Conservation (phyloP, 805 yeast genomes). For the Blastobotrys terrestris region DNA sequence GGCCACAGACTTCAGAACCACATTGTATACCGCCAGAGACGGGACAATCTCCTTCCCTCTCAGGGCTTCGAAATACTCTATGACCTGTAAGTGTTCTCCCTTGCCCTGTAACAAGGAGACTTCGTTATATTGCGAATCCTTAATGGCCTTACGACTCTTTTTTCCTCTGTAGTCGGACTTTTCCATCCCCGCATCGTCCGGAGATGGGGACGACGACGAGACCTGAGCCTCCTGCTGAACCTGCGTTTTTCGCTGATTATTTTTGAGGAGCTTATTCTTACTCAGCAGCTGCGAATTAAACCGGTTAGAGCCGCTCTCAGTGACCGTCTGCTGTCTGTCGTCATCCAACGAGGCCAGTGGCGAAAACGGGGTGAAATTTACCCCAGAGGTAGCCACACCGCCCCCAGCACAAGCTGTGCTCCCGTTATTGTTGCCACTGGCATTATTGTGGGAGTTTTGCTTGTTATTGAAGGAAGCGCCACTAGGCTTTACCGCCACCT, state of each 20-base stretch:
- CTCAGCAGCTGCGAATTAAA: conserved; percentile 1
- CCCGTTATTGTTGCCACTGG: not conserved
- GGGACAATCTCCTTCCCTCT: not conserved
- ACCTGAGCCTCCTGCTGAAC: not conserved
- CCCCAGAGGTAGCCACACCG: conserved; percentile 13
- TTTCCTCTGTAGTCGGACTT: not conserved
- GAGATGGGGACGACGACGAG: not conserved
- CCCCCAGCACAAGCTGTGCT: conserved; percentile 11
- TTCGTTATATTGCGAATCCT: not conserved
- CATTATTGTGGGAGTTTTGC: conserved; percentile 5
- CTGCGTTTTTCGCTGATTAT: too few relatives aligned
- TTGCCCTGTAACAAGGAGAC: not conserved
- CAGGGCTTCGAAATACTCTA: conserved; percentile 2
- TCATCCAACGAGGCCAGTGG: conserved; percentile 21
- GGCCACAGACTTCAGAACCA: not conserved
- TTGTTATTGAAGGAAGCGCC: conserved; percentile 3
- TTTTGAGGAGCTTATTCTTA: not conserved
- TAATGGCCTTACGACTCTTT: not conserved
- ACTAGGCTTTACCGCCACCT: conserved; percentile 22
- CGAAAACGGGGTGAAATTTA: conserved; percentile 15
- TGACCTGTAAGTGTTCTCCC: not conserved
- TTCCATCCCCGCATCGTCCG: conserved; percentile 8
- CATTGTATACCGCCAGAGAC: not conserved
- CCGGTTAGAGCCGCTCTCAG: not conserved
- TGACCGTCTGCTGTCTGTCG: conserved; percentile 11